Evolutionary conservation across 2,329 filamentous ascomycete species (phyloP).

Genomic region (Fonsecaea pugnacius): DNA sequence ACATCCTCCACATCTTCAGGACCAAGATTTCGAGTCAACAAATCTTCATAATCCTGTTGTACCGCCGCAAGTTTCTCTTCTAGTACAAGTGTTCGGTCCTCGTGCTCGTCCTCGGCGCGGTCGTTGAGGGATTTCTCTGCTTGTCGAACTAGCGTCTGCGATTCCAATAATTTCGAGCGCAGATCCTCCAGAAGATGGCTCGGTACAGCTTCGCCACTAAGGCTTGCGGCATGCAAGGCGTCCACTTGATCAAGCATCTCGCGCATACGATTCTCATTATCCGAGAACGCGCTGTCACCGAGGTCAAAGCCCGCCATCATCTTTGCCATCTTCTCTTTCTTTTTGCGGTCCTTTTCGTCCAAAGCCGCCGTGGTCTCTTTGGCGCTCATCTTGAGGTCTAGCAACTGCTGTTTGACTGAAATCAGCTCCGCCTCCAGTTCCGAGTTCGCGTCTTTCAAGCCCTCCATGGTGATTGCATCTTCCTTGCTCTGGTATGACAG

Average conservation of each 20-base stretch:
- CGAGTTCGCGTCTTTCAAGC: constrained; percentile 90
- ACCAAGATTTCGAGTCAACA: constrained; percentile 77
- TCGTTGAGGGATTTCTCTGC: constrained; percentile 85
- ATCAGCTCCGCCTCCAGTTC: constrained; percentile 92
- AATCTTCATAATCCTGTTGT: constrained; percentile 81
- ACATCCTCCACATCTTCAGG: constrained; percentile 82
- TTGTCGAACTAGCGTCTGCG: constrained; percentile 89
- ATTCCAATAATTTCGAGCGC: constrained; percentile 78
- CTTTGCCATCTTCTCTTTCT: constrained; percentile 98
- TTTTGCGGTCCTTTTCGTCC: constrained; percentile 98
- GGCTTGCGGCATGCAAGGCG: constrained; percentile 73
- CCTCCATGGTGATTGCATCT: constrained; percentile 95
- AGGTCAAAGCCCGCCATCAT: constrained; percentile 99
- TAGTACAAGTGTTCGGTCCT: constrained; percentile 69
- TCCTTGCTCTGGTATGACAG: constrained; percentile 96
- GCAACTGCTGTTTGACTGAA: constrained; percentile 87
- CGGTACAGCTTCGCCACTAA: constrained; percentile 76
- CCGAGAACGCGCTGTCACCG: constrained; percentile 87
- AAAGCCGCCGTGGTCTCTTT: constrained; percentile 88
- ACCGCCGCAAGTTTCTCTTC: constrained; percentile 74
- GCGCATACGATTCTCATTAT: constrained; percentile 84
- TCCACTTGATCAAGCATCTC: constrained; percentile 84
- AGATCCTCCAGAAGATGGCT: constrained; percentile 80
- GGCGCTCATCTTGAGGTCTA: constrained; percentile 94
- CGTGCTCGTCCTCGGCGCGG: constrained; percentile 67